Evolutionary conservation across 768 basidiomycete genomes (phyloP), one percentile per base, ranked within the genome.

Genomic region (Pleurotus sapidus): DNA sequence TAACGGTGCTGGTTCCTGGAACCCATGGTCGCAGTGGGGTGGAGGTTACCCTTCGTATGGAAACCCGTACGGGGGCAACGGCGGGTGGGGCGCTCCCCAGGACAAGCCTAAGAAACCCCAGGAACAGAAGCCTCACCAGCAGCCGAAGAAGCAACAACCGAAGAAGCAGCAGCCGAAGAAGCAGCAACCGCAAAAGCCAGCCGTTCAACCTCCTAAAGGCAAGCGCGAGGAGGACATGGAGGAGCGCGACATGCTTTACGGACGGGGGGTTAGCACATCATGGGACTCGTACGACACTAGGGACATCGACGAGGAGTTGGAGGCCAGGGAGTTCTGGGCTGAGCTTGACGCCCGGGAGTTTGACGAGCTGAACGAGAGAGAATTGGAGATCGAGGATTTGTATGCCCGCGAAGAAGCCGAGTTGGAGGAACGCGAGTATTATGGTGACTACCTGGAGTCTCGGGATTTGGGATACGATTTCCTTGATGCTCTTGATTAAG

Each of bases 161-260:
- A 50, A 50, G 49, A n/a, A 34, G 20, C 49, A 12, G n/a, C 17
- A 25, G 8, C 49, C 20, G 7, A 45, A 45, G 42, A 45, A 50
- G 17, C 23, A 24, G n/a, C 25, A 25, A 6, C 48, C 48, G 34
- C 25, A 24, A 25, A 25, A 50, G 30, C 20, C 49, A 4, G n/a
- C 49, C 34, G 15, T 6, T 15, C 25, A 25, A 17, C 34, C 25
- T 18, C 23, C n/a, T 18, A 25, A 25, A 20, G 12, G 24, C 20
- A 54, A 54, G 37, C 51, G 51, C 1, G 51, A 54, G 51, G 51
- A 54, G 42, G 51, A 54, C 18, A 15, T 51, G 12, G 49, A 51
- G 30, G 49, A 25, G n/a, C 49, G 49, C 5, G 49, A 51, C 15
- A 23, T 8, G 20, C 42, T n/a, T 45, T 45, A 45, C 42, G n/a